A percentile compares a stretch with the other conserved stretches of the same genome.
Evolutionary conservation across 257 asterid genomes (phyloP).

Genomic region (Fraxinus americana): DNA sequence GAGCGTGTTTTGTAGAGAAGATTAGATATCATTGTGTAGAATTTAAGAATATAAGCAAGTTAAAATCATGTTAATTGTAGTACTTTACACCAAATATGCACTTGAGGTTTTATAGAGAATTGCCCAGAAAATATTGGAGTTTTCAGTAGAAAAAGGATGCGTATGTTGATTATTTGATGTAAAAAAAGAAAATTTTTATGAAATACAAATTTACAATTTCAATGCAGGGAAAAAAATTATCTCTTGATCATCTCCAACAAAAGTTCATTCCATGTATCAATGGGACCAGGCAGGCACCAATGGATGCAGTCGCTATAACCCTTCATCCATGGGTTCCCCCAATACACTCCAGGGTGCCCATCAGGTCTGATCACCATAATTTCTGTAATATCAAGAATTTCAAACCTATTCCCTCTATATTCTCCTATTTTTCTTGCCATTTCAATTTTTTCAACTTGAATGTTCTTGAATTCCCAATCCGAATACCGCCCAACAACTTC

Average conservation of each 20-base stretch:
- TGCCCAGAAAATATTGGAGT: neutral
- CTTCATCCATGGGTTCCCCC: conserved; percentile 49
- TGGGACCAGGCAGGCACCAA: conserved; percentile 67
- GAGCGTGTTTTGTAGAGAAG: too few species aligned
- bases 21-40: too few species aligned
- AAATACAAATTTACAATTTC: neutral
- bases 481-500: conserved; percentile 15
- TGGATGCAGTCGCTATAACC: conserved; percentile 54
- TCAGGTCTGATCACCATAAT: conserved; percentile 52
- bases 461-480: conserved; percentile 35
- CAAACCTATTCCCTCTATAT: conserved; percentile 36
- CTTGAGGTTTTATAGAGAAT: too few species aligned
- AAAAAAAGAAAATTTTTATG: neutral
- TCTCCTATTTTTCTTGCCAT: conserved; percentile 38
- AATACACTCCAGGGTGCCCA: conserved; percentile 51
- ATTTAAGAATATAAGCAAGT: too few species aligned
- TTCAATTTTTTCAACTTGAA: conserved; percentile 49
- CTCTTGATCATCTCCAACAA: conserved; percentile 42
- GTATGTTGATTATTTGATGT: neutral
- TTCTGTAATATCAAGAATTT: conserved; percentile 48
- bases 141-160: neutral
- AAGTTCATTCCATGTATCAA: conserved; percentile 62
- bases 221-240: neutral
- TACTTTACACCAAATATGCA: neutral
- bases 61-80: too few species aligned